Evolutionary conservation across 2,329 filamentous ascomycete species (phyloP).

Genomic region (Trichoderma koningiopsis): DNA sequence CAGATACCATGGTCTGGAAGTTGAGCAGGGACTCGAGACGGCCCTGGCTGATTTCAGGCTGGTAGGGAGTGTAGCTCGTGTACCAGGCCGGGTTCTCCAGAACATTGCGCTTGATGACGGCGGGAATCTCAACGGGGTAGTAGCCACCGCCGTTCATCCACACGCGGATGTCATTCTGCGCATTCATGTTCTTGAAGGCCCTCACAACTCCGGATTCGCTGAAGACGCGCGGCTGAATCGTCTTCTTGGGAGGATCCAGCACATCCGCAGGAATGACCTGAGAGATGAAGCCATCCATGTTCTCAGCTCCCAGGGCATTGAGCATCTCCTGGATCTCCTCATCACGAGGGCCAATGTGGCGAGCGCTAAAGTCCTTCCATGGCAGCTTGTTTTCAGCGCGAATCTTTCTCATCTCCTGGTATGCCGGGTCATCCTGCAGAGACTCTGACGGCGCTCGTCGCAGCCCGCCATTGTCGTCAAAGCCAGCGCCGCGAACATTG

Average conservation of each 20-base stretch:
- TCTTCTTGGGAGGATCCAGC: conserved; percentile 44
- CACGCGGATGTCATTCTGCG: conserved; percentile 46
- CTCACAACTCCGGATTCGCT: conserved; percentile 32
- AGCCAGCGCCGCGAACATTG: conserved; percentile 13
- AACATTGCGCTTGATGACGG: conserved; percentile 90
- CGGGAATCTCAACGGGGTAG: conserved; percentile 80
- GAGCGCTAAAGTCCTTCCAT: conserved; percentile 62
- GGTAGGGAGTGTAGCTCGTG: conserved; percentile 96
- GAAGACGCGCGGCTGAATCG: conserved; percentile 59
- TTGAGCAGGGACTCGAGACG: conserved; percentile 89
- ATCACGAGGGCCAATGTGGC: conserved; percentile 84
- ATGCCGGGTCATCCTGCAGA: conserved; percentile 31
- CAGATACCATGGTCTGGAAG: conserved; percentile 90
- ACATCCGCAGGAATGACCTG: conserved; percentile 84
- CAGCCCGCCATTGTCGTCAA: neutral
- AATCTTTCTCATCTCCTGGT: conserved; percentile 31
- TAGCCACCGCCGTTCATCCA: conserved; percentile 89
- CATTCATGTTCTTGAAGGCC: conserved; percentile 44
- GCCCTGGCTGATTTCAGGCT: conserved; percentile 95
- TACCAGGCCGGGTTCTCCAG: conserved; percentile 96
- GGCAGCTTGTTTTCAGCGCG: conserved; percentile 30
- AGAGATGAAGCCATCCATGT: conserved; percentile 78
- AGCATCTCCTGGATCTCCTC: conserved; percentile 77
- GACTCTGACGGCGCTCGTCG: conserved; percentile 26
- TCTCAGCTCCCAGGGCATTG: conserved; percentile 67